Evolutionary conservation across 2,329 filamentous ascomycete genomes (phyloP).

Genomic region (Aaosphaeria arxii): DNA sequence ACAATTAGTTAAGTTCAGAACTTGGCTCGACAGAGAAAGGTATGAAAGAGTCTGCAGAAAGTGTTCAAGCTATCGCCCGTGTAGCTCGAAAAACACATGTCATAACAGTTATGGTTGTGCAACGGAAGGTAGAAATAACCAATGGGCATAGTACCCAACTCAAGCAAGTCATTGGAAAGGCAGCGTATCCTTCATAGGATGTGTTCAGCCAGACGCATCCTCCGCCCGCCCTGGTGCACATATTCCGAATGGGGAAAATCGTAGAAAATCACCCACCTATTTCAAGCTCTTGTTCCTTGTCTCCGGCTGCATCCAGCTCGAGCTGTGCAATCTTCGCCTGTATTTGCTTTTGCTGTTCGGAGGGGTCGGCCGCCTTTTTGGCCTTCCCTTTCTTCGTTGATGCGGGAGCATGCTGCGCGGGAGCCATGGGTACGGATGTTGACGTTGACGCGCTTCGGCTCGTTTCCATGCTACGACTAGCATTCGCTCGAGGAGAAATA

Average conservation of each 20-base stretch:
- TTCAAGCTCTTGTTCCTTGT: conserved; percentile 93
- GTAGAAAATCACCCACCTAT: conserved; percentile 61
- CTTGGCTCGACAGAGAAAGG: conserved; percentile 4
- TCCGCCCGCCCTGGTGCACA: no score
- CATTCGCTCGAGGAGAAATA: conserved; percentile 31
- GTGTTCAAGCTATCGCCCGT: no score
- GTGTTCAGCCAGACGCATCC: no score
- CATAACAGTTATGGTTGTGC: no score
- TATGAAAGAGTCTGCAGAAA: no score
- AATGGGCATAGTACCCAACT: no score
- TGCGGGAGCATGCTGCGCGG: conserved; percentile 47
- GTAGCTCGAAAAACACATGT: no score
- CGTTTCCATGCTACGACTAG: conserved; percentile 40
- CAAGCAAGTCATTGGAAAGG: no score
- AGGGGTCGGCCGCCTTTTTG: conserved; percentile 81
- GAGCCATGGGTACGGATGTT: conserved; percentile 44
- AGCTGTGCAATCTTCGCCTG: conserved; percentile 93
- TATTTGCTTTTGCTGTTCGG: conserved; percentile 86
- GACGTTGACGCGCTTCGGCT: conserved; percentile 37
- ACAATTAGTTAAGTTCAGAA: not conserved
- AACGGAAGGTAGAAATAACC: no score
- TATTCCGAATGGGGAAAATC: not conserved
- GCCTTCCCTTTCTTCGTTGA: conserved; percentile 74
- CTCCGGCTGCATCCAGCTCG: conserved; percentile 86
- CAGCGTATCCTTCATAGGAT: no score